These are phyloP conservation scores for Curvularia sp. DNA, from an alignment of 2,329 filamentous ascomycete species.

Conservation along the genomic window DNA sequence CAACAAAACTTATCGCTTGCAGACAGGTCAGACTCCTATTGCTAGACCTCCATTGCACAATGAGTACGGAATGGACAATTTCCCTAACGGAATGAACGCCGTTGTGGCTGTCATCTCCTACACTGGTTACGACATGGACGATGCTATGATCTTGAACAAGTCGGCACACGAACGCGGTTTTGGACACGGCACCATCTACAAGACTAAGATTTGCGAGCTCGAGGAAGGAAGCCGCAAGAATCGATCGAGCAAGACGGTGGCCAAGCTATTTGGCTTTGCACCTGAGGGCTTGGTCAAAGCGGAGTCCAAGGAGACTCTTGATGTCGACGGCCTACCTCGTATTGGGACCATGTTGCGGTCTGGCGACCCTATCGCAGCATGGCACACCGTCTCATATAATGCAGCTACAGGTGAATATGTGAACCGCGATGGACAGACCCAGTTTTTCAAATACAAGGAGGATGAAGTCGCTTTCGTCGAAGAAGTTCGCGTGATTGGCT, in stretches of 20 bases:
- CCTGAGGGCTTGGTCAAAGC: slow-evolving; percentile 76
- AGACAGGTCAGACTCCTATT: slow-evolving; percentile 94
- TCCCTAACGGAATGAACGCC: slow-evolving; percentile 94
- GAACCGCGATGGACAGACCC: slow-evolving; percentile 85
- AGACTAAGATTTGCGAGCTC: slow-evolving; percentile 89
- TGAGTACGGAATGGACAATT: slow-evolving; percentile 96
- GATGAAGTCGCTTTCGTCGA: slow-evolving; percentile 87
- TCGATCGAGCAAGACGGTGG: slow-evolving; percentile 71
- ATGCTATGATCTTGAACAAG: slow-evolving; percentile 99
- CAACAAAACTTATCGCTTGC: slow-evolving; percentile 94
- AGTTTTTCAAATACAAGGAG: slow-evolving; percentile 95
- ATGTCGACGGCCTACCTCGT: slow-evolving; percentile 85
- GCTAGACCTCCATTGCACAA: slow-evolving; percentile 93
- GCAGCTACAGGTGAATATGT: slow-evolving; percentile 74
- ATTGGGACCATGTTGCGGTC: slow-evolving; percentile 79
- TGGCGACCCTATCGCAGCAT: slow-evolving; percentile 86
- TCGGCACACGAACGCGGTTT: slow-evolving; percentile 95
- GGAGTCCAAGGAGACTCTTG: slow-evolving; percentile 74
- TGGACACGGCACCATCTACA: slow-evolving; percentile 95
- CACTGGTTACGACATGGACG: slow-evolving; percentile 99
- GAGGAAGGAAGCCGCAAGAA: slow-evolving; percentile 76
- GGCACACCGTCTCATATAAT: slow-evolving; percentile 85
- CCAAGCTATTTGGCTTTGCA: slow-evolving; percentile 90
- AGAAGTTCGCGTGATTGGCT: slow-evolving; percentile 88
- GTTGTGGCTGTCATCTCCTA: slow-evolving; percentile 98